These are phyloP conservation scores for Capsella rubella DNA, from an alignment of 441 rosid genomes.

Conservation along the genomic window DNA sequence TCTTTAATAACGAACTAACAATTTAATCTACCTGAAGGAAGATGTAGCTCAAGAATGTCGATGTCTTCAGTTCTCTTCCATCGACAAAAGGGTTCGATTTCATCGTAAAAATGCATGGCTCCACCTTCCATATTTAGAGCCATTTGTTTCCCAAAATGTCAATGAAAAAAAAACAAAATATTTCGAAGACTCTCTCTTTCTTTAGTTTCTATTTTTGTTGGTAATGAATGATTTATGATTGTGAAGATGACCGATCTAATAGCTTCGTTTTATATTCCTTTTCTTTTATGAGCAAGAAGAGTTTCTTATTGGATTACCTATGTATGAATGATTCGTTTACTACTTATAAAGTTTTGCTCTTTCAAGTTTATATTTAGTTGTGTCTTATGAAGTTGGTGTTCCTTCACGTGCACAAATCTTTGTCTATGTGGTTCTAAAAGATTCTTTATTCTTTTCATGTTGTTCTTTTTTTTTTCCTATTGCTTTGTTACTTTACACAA, in stretches of 20 bases:
- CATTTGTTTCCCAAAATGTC: slow-evolving; percentile 26
- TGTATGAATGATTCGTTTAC: slow-evolving; percentile 50
- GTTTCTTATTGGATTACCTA: slow-evolving; percentile 46
- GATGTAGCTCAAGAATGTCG: slow-evolving; percentile 47
- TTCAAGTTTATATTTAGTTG: neutral
- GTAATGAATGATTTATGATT: slow-evolving; percentile 23
- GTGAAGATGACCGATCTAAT: slow-evolving; percentile 19
- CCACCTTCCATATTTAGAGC: slow-evolving; percentile 35
- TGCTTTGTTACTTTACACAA: neutral
- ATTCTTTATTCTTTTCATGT: slow-evolving; percentile 16
- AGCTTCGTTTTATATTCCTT: slow-evolving; percentile 26
- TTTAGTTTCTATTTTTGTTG: neutral
- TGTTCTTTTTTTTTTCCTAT: neutral
- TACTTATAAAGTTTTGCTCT: slow-evolving; percentile 35
- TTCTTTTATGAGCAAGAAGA: slow-evolving; percentile 9
- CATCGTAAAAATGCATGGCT: slow-evolving; percentile 38
- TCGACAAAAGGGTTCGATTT: slow-evolving; percentile 55
- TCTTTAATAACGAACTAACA: neutral
- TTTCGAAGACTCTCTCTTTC: neutral
- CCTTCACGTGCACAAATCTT: slow-evolving; percentile 40
- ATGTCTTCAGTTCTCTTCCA: slow-evolving; percentile 44
- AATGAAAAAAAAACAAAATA: neutral
- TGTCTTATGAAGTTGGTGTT: slow-evolving; percentile 40
- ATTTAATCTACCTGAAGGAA: slow-evolving; percentile 41
- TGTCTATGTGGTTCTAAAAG: neutral